Base-by-base conservation (phyloP, 805 yeast genomes). In the Candida ficus region DNA sequence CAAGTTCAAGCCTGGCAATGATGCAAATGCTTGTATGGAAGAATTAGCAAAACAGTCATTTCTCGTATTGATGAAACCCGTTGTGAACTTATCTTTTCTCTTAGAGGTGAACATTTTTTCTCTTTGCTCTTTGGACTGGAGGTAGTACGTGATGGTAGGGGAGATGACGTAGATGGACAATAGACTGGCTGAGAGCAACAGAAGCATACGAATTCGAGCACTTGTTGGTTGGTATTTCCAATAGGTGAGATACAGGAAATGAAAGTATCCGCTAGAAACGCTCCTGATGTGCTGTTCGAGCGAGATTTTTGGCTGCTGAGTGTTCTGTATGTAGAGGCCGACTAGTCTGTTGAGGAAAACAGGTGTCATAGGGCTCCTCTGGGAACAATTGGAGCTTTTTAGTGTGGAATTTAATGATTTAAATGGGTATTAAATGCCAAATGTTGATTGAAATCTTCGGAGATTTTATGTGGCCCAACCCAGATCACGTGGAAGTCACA, bases 31-130 rank as follows among this genome's bases (percentile, higher is more conserved):
- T 59, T 91, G 99, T 16, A 93, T 55, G 1, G 90, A 80, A 7
- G 95, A 76, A 56, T 93, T 91, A 45, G 96, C 96, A 65, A 87
- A 91, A 60, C 99, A 91, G 58, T 89, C 96, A 49, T 87, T 86
- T 44, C 90, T 75, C 47, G 80, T 69, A 60, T 91, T 93, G 49
- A 80, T 71, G 33, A 91, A 66, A 3, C 97, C 97, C 0, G 93
- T 87, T 10, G 95, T 83, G 53, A 76, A 68, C 48, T 75, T 80
- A 49, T 83, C 91, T 7, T 83, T 79, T 56, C 93, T 66, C 41
- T 71, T 74, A 66, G 70, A 49, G 62, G 52, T 50, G 41, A 60
- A 54, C 63, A 56, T 58, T 41, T 46, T 47, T 29, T 41, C 31
- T 46, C 48, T 44, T 13, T 50, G 46, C 20, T 54, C 52, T 35